A percentile compares a stretch with the other conserved stretches of the same genome.
phyloP scores from a whole-genome alignment of 225 moss, liverwort and hornwort species.

The Rhytidiadelphus loreus region DNA sequence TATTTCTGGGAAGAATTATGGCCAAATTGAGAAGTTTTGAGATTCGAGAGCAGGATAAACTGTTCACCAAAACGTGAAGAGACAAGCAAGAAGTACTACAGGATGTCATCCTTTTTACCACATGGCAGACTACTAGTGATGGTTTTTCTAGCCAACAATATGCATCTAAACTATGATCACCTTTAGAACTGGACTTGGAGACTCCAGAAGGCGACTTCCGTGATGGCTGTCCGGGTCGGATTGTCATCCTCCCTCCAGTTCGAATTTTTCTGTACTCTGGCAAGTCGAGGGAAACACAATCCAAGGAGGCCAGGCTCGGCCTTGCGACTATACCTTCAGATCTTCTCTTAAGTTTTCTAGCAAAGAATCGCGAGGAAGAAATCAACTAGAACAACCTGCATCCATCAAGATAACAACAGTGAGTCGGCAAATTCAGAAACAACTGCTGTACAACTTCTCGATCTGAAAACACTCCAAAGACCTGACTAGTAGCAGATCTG shows the following conservation, averaged over 20 bases:
- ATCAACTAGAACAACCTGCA: neutral
- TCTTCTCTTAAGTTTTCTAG: neutral
- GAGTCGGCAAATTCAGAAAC: neutral
- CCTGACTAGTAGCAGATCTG: neutral
- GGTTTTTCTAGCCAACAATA: neutral
- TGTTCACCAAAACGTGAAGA: neutral
- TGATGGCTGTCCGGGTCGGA: conserved; percentile 26
- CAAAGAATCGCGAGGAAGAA: neutral
- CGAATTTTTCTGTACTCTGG: neutral
- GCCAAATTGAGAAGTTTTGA: neutral
- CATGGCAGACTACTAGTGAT: neutral
- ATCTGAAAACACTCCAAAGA: too few relatives aligned
- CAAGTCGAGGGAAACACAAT: neutral
- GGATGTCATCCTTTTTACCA: neutral
- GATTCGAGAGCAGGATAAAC: neutral
- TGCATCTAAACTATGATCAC: conserved; percentile 1
- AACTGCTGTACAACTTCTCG: too few relatives aligned
- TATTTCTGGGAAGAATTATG: neutral
- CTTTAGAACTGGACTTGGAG: conserved; percentile 20
- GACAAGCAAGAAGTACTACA: neutral
- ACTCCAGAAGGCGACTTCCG: conserved; percentile 11
- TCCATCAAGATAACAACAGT: neutral
- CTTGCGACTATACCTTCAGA: neutral
- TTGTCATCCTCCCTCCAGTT: conserved; percentile 41
- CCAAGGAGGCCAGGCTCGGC: neutral